These are phyloP conservation scores for Cornus kousa DNA, from an alignment of 148 eudicot species.

Conservation along the genomic window DNA sequence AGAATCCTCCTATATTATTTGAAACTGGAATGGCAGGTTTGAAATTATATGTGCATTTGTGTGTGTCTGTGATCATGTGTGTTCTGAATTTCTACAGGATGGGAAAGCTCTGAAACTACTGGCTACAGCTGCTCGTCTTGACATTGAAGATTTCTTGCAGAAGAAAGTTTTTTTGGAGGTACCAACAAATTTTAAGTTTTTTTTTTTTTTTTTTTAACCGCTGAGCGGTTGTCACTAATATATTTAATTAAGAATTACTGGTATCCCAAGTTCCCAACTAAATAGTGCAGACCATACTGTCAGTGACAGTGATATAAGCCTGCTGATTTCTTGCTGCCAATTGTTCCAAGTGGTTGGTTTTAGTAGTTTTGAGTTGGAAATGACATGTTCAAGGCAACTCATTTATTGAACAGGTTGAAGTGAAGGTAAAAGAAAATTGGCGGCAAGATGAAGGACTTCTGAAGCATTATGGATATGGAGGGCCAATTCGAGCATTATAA, in stretches of 20 bases:
- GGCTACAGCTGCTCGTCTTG: constrained; percentile 97
- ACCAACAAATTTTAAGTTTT: not conserved
- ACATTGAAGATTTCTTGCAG: constrained; percentile 97
- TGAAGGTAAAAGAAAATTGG: constrained; percentile 93
- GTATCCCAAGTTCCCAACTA: not conserved
- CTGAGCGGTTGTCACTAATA: too few relatives aligned
- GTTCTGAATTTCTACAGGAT: constrained; percentile 46
- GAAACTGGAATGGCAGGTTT: not conserved
- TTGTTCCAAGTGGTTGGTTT: not conserved
- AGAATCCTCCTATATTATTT: not conserved
- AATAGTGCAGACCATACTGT: not conserved
- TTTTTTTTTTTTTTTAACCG: not conserved
- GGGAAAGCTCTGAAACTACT: constrained; percentile 90
- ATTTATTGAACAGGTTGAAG: constrained; percentile 63
- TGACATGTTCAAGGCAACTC: not conserved
- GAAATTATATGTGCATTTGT: not conserved
- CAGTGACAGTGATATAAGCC: not conserved
- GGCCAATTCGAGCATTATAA: constrained; percentile 58
- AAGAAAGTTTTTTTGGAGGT: constrained; percentile 98
- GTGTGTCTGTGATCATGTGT: not conserved
- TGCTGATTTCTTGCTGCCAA: not conserved
- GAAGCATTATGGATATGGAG: constrained; percentile 82
- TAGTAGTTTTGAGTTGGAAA: not conserved
- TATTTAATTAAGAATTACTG: not conserved
- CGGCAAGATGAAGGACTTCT: constrained; percentile 91